Evolutionary conservation across 1,284 basidiomycete genomes (phyloP).

Genomic region (Apiotrichum laibachii): DNA sequence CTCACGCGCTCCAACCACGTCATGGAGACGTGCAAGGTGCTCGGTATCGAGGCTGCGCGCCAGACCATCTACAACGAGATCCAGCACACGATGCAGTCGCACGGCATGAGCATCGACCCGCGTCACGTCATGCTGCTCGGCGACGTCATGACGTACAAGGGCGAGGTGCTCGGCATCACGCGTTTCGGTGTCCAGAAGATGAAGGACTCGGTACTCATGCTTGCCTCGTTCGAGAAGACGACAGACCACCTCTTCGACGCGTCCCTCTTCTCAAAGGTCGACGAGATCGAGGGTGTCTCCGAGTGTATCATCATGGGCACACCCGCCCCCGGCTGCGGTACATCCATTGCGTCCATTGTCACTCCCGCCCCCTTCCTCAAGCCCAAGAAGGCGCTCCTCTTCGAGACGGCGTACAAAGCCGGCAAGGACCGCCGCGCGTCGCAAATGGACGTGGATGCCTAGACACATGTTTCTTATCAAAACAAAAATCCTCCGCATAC

Average conservation of each 20-base stretch:
- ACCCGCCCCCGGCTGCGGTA: slow-evolving; percentile 91
- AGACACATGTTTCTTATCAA: not conserved
- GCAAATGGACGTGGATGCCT: slow-evolving; percentile 19
- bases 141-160: slow-evolving; percentile 99
- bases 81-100: slow-evolving; percentile 93
- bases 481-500: not conserved
- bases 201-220: slow-evolving; percentile 99
- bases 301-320: slow-evolving; percentile 99
- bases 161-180: slow-evolving; percentile 97
- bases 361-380: slow-evolving; percentile 58
- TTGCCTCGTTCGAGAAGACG: slow-evolving; percentile 99
- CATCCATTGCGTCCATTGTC: slow-evolving; percentile 71
- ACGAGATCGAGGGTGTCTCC: slow-evolving; percentile 91
- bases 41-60: slow-evolving; percentile 96
- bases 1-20: slow-evolving; percentile 95
- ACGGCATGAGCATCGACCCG: slow-evolving; percentile 98
- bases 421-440: slow-evolving; percentile 24
- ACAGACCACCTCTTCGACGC: slow-evolving; percentile 99
- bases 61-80: slow-evolving; percentile 96
- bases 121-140: slow-evolving; percentile 98
- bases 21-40: slow-evolving; percentile 89
- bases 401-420: slow-evolving; percentile 56
- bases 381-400: slow-evolving; percentile 59
- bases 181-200: slow-evolving; percentile 99
- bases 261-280: slow-evolving; percentile 91